Evolutionary conservation across 805 yeast genomes (phyloP).

Genomic region (Saccharomycopsis vini): DNA sequence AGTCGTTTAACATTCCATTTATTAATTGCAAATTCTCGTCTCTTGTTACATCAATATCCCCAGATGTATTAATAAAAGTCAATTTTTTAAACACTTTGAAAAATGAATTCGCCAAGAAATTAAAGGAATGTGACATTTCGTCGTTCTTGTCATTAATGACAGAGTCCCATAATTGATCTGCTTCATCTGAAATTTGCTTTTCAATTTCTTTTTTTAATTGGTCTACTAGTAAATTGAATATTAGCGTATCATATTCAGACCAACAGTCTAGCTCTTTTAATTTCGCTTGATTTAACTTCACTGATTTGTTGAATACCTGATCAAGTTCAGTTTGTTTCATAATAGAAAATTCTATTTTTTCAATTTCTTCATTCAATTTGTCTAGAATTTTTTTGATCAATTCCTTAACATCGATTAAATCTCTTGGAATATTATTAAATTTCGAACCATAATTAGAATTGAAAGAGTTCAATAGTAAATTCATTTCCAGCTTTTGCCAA

Average conservation of each 20-base stretch:
- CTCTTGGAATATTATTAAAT: slow-evolving; percentile 21
- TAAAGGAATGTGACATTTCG: slow-evolving; percentile 39
- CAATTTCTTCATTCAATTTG: slow-evolving; percentile 37
- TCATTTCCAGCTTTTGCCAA: slow-evolving; percentile 35
- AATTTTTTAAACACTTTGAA: slow-evolving; percentile 20
- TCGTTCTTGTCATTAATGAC: slow-evolving; percentile 22
- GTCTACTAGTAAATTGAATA: slow-evolving; percentile 34
- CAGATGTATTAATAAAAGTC: slow-evolving; percentile 16
- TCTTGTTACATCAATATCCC: slow-evolving; percentile 14
- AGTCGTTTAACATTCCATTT: slow-evolving; percentile 15
- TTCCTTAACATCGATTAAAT: slow-evolving; percentile 22
- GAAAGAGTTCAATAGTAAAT: slow-evolving; percentile 19
- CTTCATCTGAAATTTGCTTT: slow-evolving; percentile 44
- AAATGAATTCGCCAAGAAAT: slow-evolving; percentile 17
- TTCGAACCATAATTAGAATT: slow-evolving; percentile 19
- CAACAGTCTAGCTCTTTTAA: slow-evolving; percentile 49
- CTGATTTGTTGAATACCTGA: slow-evolving; percentile 37
- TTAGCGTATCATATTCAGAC: slow-evolving; percentile 36
- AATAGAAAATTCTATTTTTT: slow-evolving; percentile 42
- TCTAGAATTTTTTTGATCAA: slow-evolving; percentile 29
- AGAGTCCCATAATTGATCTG: slow-evolving; percentile 23
- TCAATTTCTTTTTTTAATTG: slow-evolving; percentile 41
- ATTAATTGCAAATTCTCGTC: slow-evolving; percentile 14
- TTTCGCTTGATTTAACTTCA: slow-evolving; percentile 36
- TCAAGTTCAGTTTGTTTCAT: slow-evolving; percentile 44